Evolutionary conservation across 2,329 filamentous ascomycete species (phyloP), one percentile per base, ranked within the genome.

Genomic region (Thelonectria blattea): DNA sequence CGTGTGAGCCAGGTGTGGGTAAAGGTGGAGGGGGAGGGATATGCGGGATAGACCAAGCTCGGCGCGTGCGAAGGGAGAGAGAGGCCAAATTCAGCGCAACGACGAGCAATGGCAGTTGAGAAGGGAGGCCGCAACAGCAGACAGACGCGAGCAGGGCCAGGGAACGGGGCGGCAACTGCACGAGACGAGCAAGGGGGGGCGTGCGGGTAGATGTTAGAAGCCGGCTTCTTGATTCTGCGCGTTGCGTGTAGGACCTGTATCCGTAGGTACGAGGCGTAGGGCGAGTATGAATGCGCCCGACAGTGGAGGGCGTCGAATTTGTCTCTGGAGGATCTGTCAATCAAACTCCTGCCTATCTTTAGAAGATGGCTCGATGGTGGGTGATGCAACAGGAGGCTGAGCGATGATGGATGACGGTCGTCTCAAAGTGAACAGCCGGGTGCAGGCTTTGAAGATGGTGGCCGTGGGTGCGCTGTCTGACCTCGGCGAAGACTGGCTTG

Each of bases 21-120:
- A 60, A 34, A 58, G 65, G 54, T 58, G 53, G 55, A 63, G 60
- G 61, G 56, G 42, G 22, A 58, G 50, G 62, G 56, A 60, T 62
- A 64, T 63, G 54, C 64, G 63, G 65, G 64, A 69, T 65, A 48
- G 59, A 62, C 62, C 55, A 66, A 58, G 62, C 64, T 62, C 60
- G 68, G 68, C 68, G 68, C 67, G 63, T 69, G 66, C 62, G 60
- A 49, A 65, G 65, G 58, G 45, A 59, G 58, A 56, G 49, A 54
- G 48, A 61, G 22, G 48, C 39, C 45, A 18, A 37, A 37, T 37
- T 50, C 43, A 61, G 46, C 50, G 52, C 52, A 60, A 55, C 45
- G 22, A 64, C 46, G 53, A 66, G 51, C 53, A 62, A 37, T 46
- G 48, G 32, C 47, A 39, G 48, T 53, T 47, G 51, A 47, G 52